Evolutionary conservation across 140 eudicot genomes (phyloP).

Genomic region (Ambrosia hybrid): DNA sequence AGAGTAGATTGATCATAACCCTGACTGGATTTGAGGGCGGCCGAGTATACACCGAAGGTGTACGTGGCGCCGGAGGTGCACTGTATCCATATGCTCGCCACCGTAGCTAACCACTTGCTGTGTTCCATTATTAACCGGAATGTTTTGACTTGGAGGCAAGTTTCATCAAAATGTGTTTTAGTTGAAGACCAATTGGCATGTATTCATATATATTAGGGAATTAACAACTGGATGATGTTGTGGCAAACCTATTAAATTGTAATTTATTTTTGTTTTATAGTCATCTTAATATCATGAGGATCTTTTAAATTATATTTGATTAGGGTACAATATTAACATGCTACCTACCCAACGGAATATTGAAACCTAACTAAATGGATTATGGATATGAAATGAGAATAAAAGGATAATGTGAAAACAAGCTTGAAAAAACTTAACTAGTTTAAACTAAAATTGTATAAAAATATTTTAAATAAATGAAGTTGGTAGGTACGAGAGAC

Average conservation of each 20-base stretch:
- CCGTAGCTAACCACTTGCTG: constrained; percentile 74
- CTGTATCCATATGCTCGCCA: constrained; percentile 95
- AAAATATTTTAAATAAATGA: too few species aligned
- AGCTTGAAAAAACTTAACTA: not conserved
- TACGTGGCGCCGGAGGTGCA: constrained; percentile 81
- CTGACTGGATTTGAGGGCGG: constrained; percentile 74
- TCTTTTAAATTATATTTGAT: too few species aligned
- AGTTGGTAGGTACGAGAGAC: too few species aligned
- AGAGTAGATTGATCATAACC: constrained; percentile 78
- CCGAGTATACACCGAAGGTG: constrained; percentile 87
- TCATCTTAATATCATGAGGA: not conserved
- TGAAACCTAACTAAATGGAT: too few species aligned
- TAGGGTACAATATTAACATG: too few species aligned
- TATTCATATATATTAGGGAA: not conserved
- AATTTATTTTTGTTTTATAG: not conserved
- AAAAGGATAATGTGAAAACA: not conserved
- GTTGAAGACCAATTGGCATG: not conserved
- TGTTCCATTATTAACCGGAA: constrained; percentile 19
- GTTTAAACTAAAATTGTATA: too few species aligned
- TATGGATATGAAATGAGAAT: too few species aligned
- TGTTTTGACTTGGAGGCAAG: not conserved
- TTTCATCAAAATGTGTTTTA: not conserved
- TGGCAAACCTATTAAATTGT: not conserved
- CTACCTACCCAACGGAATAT: too few species aligned
- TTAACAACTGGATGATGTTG: not conserved